phyloP scores from a whole-genome alignment of 768 basidiomycete genomes.

The Tephrocybe rancida region DNA sequence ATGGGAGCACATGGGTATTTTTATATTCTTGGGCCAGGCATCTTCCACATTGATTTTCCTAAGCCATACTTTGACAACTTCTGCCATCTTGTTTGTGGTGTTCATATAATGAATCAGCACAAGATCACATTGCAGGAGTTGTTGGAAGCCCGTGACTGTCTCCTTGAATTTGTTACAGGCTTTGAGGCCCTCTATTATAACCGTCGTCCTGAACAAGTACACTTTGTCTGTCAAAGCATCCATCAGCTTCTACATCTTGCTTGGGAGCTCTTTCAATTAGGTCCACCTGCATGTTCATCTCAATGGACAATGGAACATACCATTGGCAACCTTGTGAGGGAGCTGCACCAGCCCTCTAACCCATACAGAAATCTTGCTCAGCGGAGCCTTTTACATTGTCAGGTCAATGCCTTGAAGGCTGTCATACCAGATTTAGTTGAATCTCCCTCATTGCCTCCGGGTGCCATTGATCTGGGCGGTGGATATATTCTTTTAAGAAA shows the following conservation, averaged over 20 bases:
- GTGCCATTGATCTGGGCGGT: conserved; percentile 1
- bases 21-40: conserved; percentile 26
- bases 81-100: conserved; percentile 26
- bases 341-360: neutral
- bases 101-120: conserved; percentile 25
- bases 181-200: conserved; percentile 27
- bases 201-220: conserved; percentile 25
- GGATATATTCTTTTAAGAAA: conserved; percentile 8
- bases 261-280: conserved; percentile 24
- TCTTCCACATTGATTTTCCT: conserved; percentile 23
- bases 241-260: conserved; percentile 30
- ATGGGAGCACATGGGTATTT: conserved; percentile 24
- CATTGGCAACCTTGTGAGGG: conserved; percentile 12
- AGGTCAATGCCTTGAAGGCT: neutral
- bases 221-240: conserved; percentile 33
- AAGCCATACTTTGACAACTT: conserved; percentile 21
- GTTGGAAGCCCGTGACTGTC: neutral
- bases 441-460: neutral
- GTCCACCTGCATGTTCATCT: conserved; percentile 18
- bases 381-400: neutral
- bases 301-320: conserved; percentile 35
- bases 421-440: neutral
- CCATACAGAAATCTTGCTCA: conserved; percentile 2
- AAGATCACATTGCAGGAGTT: conserved; percentile 6
- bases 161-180: neutral